Percentiles rank a stretch among this genome's conserved stretches.
These are phyloP conservation scores for Chlamydomonas sphaeroides DNA, from an alignment of 139 green algal species.

Conservation along the genomic window DNA sequence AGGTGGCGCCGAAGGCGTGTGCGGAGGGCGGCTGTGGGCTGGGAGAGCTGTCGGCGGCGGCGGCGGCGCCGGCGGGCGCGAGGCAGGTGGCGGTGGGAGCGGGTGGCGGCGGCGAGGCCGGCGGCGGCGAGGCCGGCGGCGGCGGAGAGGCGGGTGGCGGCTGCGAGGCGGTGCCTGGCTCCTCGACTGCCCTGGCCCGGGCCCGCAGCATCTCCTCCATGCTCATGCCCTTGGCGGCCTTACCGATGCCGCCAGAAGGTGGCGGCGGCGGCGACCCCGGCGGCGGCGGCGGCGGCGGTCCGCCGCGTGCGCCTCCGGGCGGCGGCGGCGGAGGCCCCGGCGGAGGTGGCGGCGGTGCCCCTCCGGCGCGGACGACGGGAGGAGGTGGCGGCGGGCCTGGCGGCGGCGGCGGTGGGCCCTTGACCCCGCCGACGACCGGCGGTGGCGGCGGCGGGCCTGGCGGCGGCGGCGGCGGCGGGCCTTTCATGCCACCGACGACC, in stretches of 20 bases:
- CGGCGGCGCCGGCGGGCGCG: no score
- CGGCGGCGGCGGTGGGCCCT: neutral
- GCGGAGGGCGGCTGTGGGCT: no score
- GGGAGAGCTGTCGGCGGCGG: no score
- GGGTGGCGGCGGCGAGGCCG: no score
- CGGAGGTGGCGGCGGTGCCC: neutral
- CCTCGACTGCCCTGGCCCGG: no score
- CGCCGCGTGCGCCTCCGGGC: neutral
- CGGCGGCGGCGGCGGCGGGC: neutral
- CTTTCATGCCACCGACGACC: neutral
- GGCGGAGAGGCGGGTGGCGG: no score
- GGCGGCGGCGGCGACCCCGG: slow-evolving; percentile 18
- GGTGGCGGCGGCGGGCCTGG: neutral
- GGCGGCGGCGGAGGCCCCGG: slow-evolving; percentile 8
- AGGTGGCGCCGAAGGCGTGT: no score
- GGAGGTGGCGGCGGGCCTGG: slow-evolving; percentile 13
- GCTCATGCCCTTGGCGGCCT: neutral
- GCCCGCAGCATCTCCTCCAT: slow-evolving; percentile 20
- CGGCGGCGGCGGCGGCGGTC: neutral
- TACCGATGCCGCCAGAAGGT: neutral
- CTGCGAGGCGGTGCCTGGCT: no score
- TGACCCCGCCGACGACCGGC: neutral
- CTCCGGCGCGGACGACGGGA: no score
- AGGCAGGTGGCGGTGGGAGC: no score
- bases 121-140: no score